Evolutionary conservation across 495 filamentous ascomycete genomes (phyloP).

Genomic region (Tuber calosporum): DNA sequence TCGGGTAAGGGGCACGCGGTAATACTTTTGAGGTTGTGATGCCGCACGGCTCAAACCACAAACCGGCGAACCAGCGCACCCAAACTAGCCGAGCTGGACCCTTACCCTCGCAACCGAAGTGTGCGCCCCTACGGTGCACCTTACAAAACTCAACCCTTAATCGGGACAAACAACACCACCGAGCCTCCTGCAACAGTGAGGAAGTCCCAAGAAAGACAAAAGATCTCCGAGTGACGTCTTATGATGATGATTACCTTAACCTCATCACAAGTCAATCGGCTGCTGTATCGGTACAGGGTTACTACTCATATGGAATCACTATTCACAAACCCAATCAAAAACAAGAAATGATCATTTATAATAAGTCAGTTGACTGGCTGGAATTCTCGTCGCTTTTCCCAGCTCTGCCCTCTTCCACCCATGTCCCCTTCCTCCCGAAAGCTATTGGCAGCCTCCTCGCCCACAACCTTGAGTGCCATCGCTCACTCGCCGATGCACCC

Average conservation of each 20-base stretch:
- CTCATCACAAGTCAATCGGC: neutral
- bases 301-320: neutral
- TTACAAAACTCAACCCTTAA: neutral
- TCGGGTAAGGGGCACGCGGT: neutral
- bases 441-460: conserved; percentile 13
- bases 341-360: neutral
- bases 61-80: neutral
- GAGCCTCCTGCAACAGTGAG: neutral
- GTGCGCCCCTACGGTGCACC: neutral
- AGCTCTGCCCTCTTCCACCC: neutral
- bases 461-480: conserved; percentile 21
- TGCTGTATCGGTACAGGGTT: neutral
- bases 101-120: neutral
- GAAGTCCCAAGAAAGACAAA: neutral
- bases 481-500: conserved; percentile 23
- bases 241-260: neutral
- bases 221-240: neutral
- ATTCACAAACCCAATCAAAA: neutral
- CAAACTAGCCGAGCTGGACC: neutral
- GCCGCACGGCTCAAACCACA: neutral
- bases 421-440: neutral
- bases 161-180: neutral
- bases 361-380: neutral
- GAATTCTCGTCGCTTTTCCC: neutral
- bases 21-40: neutral